Evolutionary conservation across 1,284 basidiomycete species (phyloP).

Genomic region (Ustilago sp.): DNA sequence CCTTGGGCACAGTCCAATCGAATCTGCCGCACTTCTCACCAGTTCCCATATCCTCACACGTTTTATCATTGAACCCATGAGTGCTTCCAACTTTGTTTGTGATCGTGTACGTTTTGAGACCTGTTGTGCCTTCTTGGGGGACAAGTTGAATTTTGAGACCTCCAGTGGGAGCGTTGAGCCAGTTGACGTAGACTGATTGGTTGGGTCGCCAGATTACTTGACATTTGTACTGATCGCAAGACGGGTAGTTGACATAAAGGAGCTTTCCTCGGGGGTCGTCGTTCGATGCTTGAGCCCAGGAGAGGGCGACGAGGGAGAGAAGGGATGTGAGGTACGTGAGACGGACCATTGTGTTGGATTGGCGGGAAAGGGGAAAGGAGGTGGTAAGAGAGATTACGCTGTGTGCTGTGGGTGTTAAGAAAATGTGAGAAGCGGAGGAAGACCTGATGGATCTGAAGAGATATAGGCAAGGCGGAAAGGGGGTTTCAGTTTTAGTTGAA

Average conservation of each 20-base stretch:
- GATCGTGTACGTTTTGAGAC: constrained; percentile 37
- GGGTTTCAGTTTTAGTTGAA: too few relatives aligned
- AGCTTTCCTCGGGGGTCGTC: constrained; percentile 47
- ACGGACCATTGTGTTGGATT: constrained; percentile 20
- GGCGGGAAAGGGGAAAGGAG: not conserved
- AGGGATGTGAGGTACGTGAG: constrained; percentile 12
- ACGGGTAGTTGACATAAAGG: constrained; percentile 46
- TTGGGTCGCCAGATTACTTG: constrained; percentile 34
- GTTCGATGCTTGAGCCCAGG: constrained; percentile 26
- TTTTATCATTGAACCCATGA: constrained; percentile 19
- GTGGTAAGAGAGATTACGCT: not conserved
- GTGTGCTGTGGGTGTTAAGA: too few relatives aligned
- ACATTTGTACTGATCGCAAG: constrained; percentile 38
- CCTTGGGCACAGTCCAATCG: constrained; percentile 29
- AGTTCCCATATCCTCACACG: constrained; percentile 33
- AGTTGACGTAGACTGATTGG: constrained; percentile 36
- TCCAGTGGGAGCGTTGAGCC: constrained; percentile 44
- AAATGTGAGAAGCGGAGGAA: not conserved
- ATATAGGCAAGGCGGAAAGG: too few relatives aligned
- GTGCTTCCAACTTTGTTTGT: constrained; percentile 34
- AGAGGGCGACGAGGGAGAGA: constrained; percentile 2
- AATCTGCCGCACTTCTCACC: constrained; percentile 40
- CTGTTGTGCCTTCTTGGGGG: constrained; percentile 40
- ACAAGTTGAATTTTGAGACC: constrained; percentile 38
- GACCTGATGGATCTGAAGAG: not conserved